Conservation (phyloP, 345 rosid genomes). For the Aethionema arabicum region DNA sequence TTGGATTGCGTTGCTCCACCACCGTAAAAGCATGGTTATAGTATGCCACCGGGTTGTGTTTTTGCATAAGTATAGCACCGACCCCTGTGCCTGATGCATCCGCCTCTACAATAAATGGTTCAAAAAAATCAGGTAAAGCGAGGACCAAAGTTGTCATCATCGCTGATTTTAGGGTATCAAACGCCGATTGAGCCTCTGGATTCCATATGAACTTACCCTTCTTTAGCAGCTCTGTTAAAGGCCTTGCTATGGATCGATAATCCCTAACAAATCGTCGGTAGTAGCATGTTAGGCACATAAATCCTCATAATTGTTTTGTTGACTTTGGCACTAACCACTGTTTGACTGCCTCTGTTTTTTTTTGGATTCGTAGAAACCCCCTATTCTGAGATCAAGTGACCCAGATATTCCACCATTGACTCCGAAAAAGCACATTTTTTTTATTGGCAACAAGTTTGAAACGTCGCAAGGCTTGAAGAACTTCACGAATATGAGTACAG, state of each 20-base stretch:
- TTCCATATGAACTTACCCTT: neutral
- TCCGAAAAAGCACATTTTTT: neutral
- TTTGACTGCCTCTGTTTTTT: neutral
- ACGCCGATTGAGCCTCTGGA: neutral
- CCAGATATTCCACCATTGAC: neutral
- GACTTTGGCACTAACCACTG: neutral
- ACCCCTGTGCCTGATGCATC: neutral
- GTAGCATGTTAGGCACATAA: neutral
- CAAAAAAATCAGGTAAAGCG: too few species aligned
- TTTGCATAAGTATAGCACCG: neutral
- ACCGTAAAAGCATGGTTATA: neutral
- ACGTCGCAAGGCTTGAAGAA: neutral
- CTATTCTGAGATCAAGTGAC: neutral
- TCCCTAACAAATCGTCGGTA: neutral
- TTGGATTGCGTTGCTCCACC: neutral
- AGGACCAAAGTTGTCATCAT: neutral
- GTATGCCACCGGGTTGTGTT: rapidly evolving
- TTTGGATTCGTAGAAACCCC: neutral
- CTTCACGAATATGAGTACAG: neutral
- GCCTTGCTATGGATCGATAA: neutral
- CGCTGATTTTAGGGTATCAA: neutral
- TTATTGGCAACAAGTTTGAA: neutral
- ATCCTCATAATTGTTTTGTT: neutral
- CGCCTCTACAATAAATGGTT: neutral
- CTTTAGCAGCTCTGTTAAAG: neutral